These are phyloP conservation scores for Tribonema minus DNA, from an alignment of 108 stramenopile species.

Conservation along the genomic window DNA sequence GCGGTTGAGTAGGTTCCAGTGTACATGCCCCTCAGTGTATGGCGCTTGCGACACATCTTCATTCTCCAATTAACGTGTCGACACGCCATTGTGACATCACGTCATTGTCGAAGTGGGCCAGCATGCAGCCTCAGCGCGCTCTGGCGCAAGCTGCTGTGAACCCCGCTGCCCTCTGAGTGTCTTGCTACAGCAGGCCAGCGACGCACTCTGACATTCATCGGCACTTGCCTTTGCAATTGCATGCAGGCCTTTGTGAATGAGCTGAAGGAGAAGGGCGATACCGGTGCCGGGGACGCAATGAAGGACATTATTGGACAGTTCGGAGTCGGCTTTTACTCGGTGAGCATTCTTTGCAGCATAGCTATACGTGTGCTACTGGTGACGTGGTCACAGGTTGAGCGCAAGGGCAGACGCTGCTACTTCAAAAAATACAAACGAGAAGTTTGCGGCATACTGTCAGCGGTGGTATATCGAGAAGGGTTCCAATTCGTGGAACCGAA, in stretches of 20 bases:
- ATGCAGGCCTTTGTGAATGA: conserved; percentile 23
- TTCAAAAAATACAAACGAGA: too few relatives aligned
- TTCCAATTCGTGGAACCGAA: too few relatives aligned
- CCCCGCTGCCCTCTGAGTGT: not conserved
- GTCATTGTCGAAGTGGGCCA: not conserved
- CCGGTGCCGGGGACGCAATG: conserved; percentile 63
- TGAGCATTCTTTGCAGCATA: not conserved
- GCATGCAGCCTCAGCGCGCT: not conserved
- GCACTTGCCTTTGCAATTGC: not conserved
- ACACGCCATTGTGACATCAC: not conserved
- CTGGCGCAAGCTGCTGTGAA: not conserved
- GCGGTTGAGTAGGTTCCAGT: too few relatives aligned
- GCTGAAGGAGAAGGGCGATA: conserved; percentile 53
- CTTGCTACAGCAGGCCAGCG: too few relatives aligned
- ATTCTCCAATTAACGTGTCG: not conserved
- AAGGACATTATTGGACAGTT: conserved; percentile 87
- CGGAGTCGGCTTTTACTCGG: conserved; percentile 98
- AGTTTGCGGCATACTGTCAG: too few relatives aligned
- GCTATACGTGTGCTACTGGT: not conserved
- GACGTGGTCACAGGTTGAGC: too few relatives aligned
- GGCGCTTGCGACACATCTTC: not conserved
- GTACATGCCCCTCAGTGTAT: too few relatives aligned
- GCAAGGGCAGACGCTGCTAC: too few relatives aligned
- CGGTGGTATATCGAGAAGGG: too few relatives aligned
- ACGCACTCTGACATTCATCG: not conserved